phyloP scores from a whole-genome alignment of 1,284 basidiomycete genomes.

The Phenoliferia sp. region DNA sequence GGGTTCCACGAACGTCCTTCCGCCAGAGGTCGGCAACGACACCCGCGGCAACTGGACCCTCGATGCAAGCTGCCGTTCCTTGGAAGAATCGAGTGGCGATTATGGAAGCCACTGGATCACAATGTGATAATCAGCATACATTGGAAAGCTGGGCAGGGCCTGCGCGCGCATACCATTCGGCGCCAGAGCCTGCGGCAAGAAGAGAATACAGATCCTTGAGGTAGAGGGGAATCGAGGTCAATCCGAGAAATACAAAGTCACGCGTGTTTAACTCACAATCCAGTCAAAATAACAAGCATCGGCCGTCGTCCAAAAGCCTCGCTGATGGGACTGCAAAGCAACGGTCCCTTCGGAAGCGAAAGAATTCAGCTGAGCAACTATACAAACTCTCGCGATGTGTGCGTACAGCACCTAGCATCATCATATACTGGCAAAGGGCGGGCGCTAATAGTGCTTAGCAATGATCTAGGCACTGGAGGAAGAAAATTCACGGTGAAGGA shows the following conservation, averaged over 20 bases:
- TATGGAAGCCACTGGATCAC: conserved; percentile 28
- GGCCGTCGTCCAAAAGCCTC: conserved; percentile 34
- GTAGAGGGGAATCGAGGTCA: conserved; percentile 17
- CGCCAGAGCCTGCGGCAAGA: conserved; percentile 41
- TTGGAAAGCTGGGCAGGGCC: not conserved
- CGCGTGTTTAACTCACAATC: conserved; percentile 12
- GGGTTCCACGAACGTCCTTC: conserved; percentile 40
- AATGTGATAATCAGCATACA: not conserved
- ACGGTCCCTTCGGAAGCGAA: conserved; percentile 6
- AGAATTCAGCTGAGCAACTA: not conserved
- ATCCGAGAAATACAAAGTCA: not conserved
- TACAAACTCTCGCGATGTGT: not conserved
- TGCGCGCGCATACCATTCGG: conserved; percentile 30
- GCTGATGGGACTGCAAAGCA: conserved; percentile 24
- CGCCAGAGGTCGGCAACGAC: conserved; percentile 43
- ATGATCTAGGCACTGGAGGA: not conserved
- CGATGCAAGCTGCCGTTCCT: conserved; percentile 39
- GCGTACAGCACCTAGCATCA: conserved; percentile 25
- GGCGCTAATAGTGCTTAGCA: conserved; percentile 3
- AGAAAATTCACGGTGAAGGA: not conserved
- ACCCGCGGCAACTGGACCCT: conserved; percentile 42
- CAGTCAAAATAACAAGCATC: conserved; percentile 28
- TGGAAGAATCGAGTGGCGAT: conserved; percentile 42
- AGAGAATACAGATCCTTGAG: conserved; percentile 35
- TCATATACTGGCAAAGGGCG: conserved; percentile 21